Percentiles rank a stretch among this genome's conserved stretches.
Conservation (phyloP, 2,329 filamentous ascomycete species). For the Hypoxylon sp. region DNA sequence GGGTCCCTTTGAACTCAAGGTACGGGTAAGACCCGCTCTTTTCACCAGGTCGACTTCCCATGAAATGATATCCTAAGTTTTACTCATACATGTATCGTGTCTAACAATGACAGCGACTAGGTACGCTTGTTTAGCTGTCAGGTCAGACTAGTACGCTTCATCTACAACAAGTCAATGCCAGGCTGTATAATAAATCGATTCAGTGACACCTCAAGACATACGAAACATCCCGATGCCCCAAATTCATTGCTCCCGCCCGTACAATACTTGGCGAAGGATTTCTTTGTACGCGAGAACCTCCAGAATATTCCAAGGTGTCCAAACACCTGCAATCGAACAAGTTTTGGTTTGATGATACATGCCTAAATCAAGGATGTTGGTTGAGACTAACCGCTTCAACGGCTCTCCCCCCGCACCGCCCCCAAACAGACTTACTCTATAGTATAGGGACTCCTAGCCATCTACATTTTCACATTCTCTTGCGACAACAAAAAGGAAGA, state of each 20-base stretch:
- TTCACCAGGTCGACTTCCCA: not conserved
- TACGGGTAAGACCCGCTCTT: not conserved
- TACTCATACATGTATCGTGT: too few species aligned
- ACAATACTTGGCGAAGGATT: not conserved
- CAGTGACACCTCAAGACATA: not conserved
- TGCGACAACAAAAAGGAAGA: not conserved
- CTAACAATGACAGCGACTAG: not conserved
- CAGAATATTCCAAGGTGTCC: not conserved
- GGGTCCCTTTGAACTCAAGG: not conserved
- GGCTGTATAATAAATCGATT: not conserved
- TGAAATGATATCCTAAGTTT: too few species aligned
- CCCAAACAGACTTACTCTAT: not conserved
- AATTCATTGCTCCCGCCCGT: not conserved
- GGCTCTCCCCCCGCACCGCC: not conserved
- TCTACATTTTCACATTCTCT: not conserved
- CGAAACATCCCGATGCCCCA: not conserved
- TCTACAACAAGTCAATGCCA: not conserved
- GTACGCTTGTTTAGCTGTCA: not conserved
- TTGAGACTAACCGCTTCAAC: not conserved
- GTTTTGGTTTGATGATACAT: not conserved
- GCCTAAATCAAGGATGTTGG: not conserved
- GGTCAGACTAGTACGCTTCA: not conserved
- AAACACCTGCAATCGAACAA: not conserved
- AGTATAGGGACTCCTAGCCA: not conserved
- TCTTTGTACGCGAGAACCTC: conserved; percentile 1